phyloP scores from a whole-genome alignment of 2,329 filamentous ascomycete species.

The Tolypocladium ophioglossoides region DNA sequence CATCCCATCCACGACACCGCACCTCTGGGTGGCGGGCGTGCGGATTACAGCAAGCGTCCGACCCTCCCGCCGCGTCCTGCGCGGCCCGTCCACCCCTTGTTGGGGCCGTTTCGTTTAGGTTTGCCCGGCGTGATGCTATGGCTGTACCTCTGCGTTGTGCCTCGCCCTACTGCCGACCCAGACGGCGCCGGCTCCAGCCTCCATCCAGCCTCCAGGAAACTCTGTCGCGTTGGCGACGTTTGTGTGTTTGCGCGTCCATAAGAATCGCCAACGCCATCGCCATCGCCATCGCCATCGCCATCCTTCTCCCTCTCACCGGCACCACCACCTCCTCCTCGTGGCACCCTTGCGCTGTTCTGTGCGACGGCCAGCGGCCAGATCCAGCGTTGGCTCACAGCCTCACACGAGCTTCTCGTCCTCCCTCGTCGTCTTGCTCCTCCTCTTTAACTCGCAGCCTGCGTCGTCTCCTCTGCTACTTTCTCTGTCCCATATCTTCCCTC shows the following conservation, averaged over 20 bases:
- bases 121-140: too few species aligned
- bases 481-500: not conserved
- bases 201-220: not conserved
- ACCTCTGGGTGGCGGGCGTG: too few species aligned
- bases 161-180: not conserved
- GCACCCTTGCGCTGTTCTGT: conserved; percentile 9
- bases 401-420: not conserved
- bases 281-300: not conserved
- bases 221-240: not conserved
- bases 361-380: conserved; percentile 1
- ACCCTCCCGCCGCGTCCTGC: too few species aligned
- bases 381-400: not conserved
- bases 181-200: not conserved
- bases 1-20: too few species aligned
- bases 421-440: not conserved
- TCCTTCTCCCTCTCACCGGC: not conserved
- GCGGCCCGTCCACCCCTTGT: not conserved
- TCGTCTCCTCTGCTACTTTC: not conserved
- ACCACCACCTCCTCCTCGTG: conserved; percentile 5
- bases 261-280: not conserved
- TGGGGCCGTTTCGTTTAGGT: too few species aligned
- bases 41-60: too few species aligned
- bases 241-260: not conserved
- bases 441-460: not conserved
- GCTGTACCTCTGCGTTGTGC: not conserved